Conservation (phyloP, 2,329 filamentous ascomycete species). For the Cryphonectria japonica region DNA sequence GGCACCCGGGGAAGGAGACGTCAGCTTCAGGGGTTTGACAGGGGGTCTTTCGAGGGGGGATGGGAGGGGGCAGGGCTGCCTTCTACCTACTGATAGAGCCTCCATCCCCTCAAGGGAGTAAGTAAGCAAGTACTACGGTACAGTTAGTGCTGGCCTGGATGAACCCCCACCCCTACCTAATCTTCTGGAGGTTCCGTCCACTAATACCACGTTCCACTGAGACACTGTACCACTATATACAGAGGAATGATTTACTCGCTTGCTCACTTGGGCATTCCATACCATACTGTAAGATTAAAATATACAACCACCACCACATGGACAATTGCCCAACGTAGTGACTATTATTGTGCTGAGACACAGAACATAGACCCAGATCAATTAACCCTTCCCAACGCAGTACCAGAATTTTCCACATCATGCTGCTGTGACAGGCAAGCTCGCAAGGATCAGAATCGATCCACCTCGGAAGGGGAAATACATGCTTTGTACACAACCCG, state of each 20-base stretch:
- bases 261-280: background rate
- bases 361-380: no score
- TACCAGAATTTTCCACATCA: background rate
- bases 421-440: background rate
- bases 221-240: no score
- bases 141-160: background rate
- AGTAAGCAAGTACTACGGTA: no score
- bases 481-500: background rate
- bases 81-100: background rate
- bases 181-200: background rate
- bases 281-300: background rate
- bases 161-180: background rate
- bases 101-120: background rate
- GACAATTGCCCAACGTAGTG: no score
- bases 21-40: background rate
- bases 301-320: background rate
- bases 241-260: no score
- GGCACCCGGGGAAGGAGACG: background rate
- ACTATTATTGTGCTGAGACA: background rate
- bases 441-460: background rate
- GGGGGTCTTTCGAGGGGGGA: background rate
- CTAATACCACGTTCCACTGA: background rate
- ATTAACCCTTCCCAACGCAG: background rate
- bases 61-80: no score
- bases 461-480: background rate